A percentile compares a stretch with the other conserved stretches of the same genome.
Evolutionary conservation across 495 filamentous ascomycete genomes (phyloP).

Genomic region (Staphylotrichum longicolle): DNA sequence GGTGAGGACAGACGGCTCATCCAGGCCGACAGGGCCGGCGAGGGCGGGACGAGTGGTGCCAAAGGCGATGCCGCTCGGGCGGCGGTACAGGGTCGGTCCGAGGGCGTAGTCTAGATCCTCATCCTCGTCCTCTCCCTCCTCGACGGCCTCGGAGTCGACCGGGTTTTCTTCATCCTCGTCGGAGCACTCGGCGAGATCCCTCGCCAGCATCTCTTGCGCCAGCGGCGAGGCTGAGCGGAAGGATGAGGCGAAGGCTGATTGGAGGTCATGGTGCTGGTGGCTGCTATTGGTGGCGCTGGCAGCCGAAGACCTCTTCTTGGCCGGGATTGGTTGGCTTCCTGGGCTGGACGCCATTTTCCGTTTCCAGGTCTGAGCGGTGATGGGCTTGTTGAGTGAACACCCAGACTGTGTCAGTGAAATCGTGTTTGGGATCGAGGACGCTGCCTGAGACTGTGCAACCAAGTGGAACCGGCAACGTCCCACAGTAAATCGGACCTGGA

Average conservation of each 20-base stretch:
- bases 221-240: conserved; percentile 60
- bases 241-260: conserved; percentile 32
- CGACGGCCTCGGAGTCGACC: conserved; percentile 36
- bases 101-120: conserved; percentile 38
- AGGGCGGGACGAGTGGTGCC: conserved; percentile 52
- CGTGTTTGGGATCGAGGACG: too few species aligned
- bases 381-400: too few species aligned
- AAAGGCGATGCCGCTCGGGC: conserved; percentile 64
- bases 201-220: conserved; percentile 66
- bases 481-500: too few species aligned
- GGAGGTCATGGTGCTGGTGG: conserved; percentile 15
- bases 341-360: conserved; percentile 14
- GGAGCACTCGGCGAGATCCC: conserved; percentile 61
- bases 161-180: conserved; percentile 52
- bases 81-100: conserved; percentile 70
- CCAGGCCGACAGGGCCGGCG: conserved; percentile 24
- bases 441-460: too few species aligned
- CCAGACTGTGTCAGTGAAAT: too few species aligned
- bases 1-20: conserved; percentile 48
- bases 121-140: background rate
- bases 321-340: conserved; percentile 19
- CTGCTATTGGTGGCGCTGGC: background rate
- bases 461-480: too few species aligned
- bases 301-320: conserved; percentile 10
- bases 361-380: too few species aligned